These are phyloP conservation scores for Xerocomellus dryophilus DNA, from an alignment of 768 basidiomycete genomes.

Conservation along the genomic window DNA sequence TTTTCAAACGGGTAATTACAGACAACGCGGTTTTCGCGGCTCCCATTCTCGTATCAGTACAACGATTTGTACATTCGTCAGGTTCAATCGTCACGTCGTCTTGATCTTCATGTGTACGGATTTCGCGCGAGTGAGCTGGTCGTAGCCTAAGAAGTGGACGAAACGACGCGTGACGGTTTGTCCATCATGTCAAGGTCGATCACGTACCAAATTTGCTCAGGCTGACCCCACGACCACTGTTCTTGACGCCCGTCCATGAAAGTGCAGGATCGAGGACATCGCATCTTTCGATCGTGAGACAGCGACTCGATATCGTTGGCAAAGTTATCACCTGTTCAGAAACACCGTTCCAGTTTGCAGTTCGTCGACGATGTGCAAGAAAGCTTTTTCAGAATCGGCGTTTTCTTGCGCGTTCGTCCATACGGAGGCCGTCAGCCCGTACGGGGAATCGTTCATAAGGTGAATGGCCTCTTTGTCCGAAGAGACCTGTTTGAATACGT, in stretches of 20 bases:
- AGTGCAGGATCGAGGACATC: slow-evolving; percentile 92
- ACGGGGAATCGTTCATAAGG: slow-evolving; percentile 96
- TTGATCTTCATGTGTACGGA: slow-evolving; percentile 81
- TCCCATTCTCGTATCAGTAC: neutral
- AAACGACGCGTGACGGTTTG: neutral
- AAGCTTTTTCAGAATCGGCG: slow-evolving; percentile 61
- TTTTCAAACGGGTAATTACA: neutral
- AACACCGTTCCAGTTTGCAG: slow-evolving; percentile 92
- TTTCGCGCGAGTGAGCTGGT: slow-evolving; percentile 80
- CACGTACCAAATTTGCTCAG: slow-evolving; percentile 81
- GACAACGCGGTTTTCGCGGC: neutral
- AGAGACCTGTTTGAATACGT: slow-evolving; percentile 47
- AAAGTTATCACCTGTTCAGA: slow-evolving; percentile 64
- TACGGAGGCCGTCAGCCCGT: slow-evolving; percentile 90
- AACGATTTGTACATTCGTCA: neutral
- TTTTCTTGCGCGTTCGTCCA: slow-evolving; percentile 79
- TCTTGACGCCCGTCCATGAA: slow-evolving; percentile 92
- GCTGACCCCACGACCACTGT: slow-evolving; percentile 89
- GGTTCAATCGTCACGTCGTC: slow-evolving; percentile 31
- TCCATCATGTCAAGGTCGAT: neutral
- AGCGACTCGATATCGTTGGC: no score
- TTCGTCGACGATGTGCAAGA: slow-evolving; percentile 59
- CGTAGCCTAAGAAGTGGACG: slow-evolving; percentile 57
- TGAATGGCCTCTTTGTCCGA: slow-evolving; percentile 84
- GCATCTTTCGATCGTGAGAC: slow-evolving; percentile 45